phyloP scores from a whole-genome alignment of 2,329 filamentous ascomycete species.

The Ophiostoma novo-ulmi region DNA sequence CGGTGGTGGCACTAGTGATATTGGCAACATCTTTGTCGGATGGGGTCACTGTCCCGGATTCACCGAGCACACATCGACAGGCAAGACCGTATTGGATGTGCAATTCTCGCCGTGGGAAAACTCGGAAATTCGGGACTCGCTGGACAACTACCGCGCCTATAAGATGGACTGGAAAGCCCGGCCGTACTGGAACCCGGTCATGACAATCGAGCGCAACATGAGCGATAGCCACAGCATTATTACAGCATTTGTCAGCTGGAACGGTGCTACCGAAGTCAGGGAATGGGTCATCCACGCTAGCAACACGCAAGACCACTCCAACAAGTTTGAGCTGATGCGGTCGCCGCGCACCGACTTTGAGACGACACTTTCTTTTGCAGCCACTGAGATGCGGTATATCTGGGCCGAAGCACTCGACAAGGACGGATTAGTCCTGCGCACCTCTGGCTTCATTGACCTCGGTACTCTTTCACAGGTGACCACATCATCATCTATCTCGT shows the following conservation, averaged over 20 bases:
- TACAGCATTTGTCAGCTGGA: conserved; percentile 35
- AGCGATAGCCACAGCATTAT: background rate
- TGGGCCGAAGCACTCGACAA: conserved; percentile 22
- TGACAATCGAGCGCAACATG: conserved; percentile 25
- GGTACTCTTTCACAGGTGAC: background rate
- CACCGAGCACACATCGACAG: conserved; percentile 44
- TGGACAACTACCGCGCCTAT: conserved; percentile 51
- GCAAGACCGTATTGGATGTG: conserved; percentile 49
- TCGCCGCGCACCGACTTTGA: conserved; percentile 13
- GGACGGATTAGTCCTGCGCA: conserved; percentile 17
- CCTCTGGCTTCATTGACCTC: conserved; percentile 3
- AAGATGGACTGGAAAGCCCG: conserved; percentile 48
- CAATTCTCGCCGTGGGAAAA: conserved; percentile 32
- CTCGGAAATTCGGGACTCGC: conserved; percentile 22
- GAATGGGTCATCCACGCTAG: conserved; percentile 24
- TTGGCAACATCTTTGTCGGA: conserved; percentile 49
- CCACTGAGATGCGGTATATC: conserved; percentile 12
- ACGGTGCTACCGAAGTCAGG: conserved; percentile 40
- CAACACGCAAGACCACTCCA: background rate
- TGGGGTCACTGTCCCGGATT: conserved; percentile 50
- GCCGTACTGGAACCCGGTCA: conserved; percentile 38
- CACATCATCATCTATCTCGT: background rate
- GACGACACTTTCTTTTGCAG: background rate
- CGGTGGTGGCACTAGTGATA: background rate
- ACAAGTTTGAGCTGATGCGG: background rate